Conservation (phyloP, 306 rosid species). For the Inga oerstediana region DNA sequence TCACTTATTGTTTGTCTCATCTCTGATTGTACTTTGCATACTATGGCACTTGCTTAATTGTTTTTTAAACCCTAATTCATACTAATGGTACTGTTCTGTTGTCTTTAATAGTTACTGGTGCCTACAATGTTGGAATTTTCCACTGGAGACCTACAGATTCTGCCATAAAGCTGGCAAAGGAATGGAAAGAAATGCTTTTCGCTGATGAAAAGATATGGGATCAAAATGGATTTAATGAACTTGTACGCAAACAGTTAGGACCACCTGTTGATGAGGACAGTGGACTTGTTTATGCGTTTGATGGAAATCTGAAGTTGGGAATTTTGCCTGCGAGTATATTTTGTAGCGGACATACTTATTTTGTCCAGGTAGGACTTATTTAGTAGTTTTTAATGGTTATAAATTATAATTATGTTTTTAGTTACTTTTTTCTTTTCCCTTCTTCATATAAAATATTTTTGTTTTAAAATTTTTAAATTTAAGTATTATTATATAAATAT, state of each 20-base stretch:
- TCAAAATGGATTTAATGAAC: slow-evolving; percentile 86
- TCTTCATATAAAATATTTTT: not conserved
- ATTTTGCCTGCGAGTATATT: slow-evolving; percentile 86
- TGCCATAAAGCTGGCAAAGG: slow-evolving; percentile 82
- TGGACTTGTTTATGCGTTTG: slow-evolving; percentile 85
- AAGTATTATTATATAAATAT: not conserved
- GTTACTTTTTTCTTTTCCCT: slow-evolving; percentile 6
- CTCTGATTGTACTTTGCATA: not conserved
- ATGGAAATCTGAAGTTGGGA: slow-evolving; percentile 92
- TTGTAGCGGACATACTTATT: slow-evolving; percentile 97
- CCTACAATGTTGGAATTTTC: slow-evolving; percentile 93
- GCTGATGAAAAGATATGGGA: slow-evolving; percentile 93
- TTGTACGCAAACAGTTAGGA: slow-evolving; percentile 73
- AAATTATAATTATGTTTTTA: not conserved
- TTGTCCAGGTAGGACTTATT: slow-evolving; percentile 74
- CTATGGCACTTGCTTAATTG: not conserved
- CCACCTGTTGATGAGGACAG: slow-evolving; percentile 73
- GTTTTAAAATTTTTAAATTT: not conserved
- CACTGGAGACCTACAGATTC: slow-evolving; percentile 93
- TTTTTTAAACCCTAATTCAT: slow-evolving; percentile 12
- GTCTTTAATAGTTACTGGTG: slow-evolving; percentile 63
- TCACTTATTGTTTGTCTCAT: not conserved
- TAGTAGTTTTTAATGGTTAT: slow-evolving; percentile 18
- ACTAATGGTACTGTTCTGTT: slow-evolving; percentile 27
- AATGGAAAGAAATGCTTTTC: slow-evolving; percentile 80